A percentile compares a stretch with the other conserved stretches of the same genome.
Evolutionary conservation across 345 rosid species (phyloP).

Genomic region (Syzygium oleosum): DNA sequence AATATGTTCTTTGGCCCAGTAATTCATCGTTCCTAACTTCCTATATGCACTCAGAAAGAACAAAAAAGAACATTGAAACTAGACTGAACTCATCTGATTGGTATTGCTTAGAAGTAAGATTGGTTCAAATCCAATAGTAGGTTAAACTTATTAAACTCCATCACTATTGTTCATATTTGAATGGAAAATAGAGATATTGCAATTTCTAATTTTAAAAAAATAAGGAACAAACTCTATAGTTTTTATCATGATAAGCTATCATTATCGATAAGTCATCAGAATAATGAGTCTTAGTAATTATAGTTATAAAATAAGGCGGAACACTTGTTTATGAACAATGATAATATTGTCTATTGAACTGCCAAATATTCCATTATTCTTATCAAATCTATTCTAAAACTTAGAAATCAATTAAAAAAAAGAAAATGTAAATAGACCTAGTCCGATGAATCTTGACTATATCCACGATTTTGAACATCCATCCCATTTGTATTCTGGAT

Average conservation of each 20-base stretch:
- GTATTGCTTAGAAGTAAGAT: not conserved
- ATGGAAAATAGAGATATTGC: not conserved
- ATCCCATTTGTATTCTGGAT: not conserved
- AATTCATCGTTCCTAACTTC: not conserved
- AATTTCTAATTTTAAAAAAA: not conserved
- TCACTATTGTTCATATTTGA: not conserved
- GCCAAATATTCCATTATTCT: not conserved
- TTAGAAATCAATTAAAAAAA: not conserved
- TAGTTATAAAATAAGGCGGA: not conserved
- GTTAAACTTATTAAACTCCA: not conserved
- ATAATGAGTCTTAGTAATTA: not conserved
- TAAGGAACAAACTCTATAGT: not conserved
- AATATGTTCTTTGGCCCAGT: not conserved
- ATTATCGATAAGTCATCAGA: not conserved
- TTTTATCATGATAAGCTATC: not conserved
- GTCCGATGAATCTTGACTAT: not conserved
- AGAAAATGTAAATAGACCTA: not conserved
- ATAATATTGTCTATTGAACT: not conserved
- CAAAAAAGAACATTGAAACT: not conserved
- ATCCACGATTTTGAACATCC: not conserved
- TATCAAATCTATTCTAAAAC: not conserved
- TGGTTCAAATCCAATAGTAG: not conserved
- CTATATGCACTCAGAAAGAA: not conserved
- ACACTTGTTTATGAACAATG: not conserved
- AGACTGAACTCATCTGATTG: not conserved